Percentiles rank a stretch among this genome's conserved stretches.
These are phyloP conservation scores for Metarhizium anisopliae DNA, from an alignment of 2,329 filamentous ascomycete genomes.

Conservation along the genomic window DNA sequence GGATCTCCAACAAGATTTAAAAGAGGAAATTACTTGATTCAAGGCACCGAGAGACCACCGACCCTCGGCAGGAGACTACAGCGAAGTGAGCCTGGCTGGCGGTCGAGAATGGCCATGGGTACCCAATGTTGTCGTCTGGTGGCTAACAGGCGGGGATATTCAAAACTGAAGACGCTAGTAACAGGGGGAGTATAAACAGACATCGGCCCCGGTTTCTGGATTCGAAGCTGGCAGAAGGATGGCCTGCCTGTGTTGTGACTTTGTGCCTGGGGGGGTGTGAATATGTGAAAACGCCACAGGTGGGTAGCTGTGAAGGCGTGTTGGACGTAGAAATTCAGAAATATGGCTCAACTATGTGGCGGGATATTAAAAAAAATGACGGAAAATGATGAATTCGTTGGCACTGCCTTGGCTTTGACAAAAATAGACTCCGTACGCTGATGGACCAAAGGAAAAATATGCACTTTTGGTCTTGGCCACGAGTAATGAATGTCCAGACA, in stretches of 20 bases:
- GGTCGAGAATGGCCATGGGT: conserved; percentile 2
- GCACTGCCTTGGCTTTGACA: too few species aligned
- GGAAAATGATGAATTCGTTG: too few species aligned
- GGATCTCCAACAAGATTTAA: background rate
- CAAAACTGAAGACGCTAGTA: conserved; percentile 6
- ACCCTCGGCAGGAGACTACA: background rate
- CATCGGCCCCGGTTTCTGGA: conserved; percentile 8
- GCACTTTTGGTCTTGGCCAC: background rate
- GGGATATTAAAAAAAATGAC: too few species aligned
- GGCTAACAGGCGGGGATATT: conserved; percentile 6
- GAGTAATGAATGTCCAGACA: background rate
- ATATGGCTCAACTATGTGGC: too few species aligned
- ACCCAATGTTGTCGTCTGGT: background rate
- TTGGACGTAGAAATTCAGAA: too few species aligned
- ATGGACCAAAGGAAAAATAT: background rate
- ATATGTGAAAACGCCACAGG: conserved; percentile 3
- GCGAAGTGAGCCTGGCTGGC: background rate
- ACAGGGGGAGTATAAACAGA: background rate
- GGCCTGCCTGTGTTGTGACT: background rate
- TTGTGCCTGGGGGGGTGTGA: background rate
- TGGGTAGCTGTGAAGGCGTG: conserved; percentile 1
- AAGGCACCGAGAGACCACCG: conserved; percentile 1
- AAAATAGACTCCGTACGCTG: too few species aligned
- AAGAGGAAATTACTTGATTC: background rate
- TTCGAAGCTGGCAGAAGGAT: conserved; percentile 5